phyloP scores from a whole-genome alignment of 2,329 filamentous ascomycete species.

The Beauveria sp. region DNA sequence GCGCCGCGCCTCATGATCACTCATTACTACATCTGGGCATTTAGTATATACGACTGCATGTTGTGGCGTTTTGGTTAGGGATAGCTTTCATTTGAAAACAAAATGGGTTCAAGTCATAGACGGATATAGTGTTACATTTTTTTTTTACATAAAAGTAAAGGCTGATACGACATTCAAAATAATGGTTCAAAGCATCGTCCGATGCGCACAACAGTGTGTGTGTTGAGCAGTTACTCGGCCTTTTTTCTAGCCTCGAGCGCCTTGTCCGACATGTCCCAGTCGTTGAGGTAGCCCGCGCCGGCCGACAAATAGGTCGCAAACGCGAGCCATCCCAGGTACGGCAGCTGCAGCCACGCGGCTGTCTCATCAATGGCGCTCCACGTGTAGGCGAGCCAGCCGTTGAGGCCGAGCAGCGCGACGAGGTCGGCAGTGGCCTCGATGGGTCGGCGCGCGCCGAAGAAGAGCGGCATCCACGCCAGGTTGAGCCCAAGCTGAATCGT shows the following conservation, averaged over 20 bases:
- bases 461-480: slow-evolving; percentile 84
- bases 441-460: slow-evolving; percentile 72
- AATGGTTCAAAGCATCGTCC: neutral
- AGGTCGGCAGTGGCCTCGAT: slow-evolving; percentile 70
- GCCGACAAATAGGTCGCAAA: slow-evolving; percentile 83
- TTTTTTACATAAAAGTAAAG: slow-evolving; percentile 1
- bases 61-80: neutral
- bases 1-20: neutral
- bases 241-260: neutral
- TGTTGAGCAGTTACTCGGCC: neutral
- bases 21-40: neutral
- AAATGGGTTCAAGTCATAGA: neutral
- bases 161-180: neutral
- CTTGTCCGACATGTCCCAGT: slow-evolving; percentile 48
- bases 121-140: neutral
- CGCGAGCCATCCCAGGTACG: slow-evolving; percentile 78
- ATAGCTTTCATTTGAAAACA: neutral
- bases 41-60: slow-evolving; percentile 8
- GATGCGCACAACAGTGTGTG: too few relatives aligned
- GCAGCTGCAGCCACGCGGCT: slow-evolving; percentile 66
- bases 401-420: slow-evolving; percentile 61
- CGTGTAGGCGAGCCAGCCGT: slow-evolving; percentile 65
- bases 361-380: slow-evolving; percentile 69
- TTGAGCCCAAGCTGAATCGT: slow-evolving; percentile 81
- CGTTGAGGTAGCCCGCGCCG: slow-evolving; percentile 60